A percentile compares a stretch with the other conserved stretches of the same genome.
These are phyloP conservation scores for Talaromyces wortmannii DNA, from an alignment of 495 filamentous ascomycete species.

Conservation along the genomic window DNA sequence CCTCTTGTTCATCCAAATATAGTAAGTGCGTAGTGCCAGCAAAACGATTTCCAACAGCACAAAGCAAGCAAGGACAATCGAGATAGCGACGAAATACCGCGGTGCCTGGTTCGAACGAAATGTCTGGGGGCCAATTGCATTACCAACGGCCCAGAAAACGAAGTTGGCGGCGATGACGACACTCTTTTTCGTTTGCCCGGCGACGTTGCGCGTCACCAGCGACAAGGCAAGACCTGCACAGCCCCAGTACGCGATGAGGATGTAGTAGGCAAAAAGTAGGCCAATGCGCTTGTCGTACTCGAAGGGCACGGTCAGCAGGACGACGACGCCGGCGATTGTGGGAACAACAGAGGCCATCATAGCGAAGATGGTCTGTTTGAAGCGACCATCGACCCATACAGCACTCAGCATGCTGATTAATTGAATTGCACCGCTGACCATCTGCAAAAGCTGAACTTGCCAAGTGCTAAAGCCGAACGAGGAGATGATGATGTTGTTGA, in stretches of 20 bases:
- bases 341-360: conserved; percentile 49
- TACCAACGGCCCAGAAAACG: conserved; percentile 20
- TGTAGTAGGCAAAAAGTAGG: conserved; percentile 41
- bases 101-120: conserved; percentile 20
- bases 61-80: conserved; percentile 13
- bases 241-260: conserved; percentile 34
- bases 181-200: conserved; percentile 56
- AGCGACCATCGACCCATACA: conserved; percentile 50
- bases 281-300: conserved; percentile 25
- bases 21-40: conserved; percentile 4
- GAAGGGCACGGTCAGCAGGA: conserved; percentile 41
- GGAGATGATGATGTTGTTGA: conserved; percentile 42
- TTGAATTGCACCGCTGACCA: conserved; percentile 54
- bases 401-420: conserved; percentile 50
- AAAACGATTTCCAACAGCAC: conserved; percentile 9
- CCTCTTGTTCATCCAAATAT: not conserved
- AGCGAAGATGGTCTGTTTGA: conserved; percentile 43
- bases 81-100: conserved; percentile 15
- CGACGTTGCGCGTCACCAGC: conserved; percentile 48
- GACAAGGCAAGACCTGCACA: conserved; percentile 42
- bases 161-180: conserved; percentile 22
- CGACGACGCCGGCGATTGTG: conserved; percentile 38
- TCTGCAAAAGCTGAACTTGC: conserved; percentile 29
- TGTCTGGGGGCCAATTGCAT: conserved; percentile 27
- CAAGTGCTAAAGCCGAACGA: conserved; percentile 16